These are phyloP conservation scores for Chytridium lagenaria DNA, from an alignment of 371 early-diverging fungal genomes.

Conservation along the genomic window DNA sequence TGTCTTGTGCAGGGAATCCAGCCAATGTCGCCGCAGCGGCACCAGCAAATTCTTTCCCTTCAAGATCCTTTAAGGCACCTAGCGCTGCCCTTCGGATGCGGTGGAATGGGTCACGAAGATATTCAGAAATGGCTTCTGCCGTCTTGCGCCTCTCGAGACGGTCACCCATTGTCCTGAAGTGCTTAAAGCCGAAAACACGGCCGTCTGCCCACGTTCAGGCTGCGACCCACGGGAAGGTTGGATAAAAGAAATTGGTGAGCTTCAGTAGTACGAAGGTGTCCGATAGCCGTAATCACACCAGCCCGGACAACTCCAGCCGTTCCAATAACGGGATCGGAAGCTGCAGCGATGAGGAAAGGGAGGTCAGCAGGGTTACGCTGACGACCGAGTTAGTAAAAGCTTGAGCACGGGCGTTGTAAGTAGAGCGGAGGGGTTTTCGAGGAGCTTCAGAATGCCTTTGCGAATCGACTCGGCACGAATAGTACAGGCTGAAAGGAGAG, in stretches of 20 bases:
- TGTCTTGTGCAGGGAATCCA: constrained; percentile 49
- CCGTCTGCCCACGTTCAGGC: constrained; percentile 43
- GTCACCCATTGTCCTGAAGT: constrained; percentile 53
- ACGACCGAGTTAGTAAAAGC: constrained; percentile 49
- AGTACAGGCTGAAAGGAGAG: constrained; percentile 32
- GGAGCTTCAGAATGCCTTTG: constrained; percentile 44
- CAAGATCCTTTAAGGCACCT: constrained; percentile 40
- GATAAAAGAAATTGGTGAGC: constrained; percentile 52
- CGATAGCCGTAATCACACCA: constrained; percentile 46
- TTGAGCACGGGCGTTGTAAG: constrained; percentile 39
- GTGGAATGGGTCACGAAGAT: constrained; percentile 41
- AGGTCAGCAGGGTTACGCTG: constrained; percentile 57
- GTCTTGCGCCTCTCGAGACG: constrained; percentile 31
- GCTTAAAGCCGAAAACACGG: constrained; percentile 43
- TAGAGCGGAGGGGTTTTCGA: constrained; percentile 33
- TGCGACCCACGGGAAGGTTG: constrained; percentile 46
- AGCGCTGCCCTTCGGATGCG: constrained; percentile 39
- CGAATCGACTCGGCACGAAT: constrained; percentile 52
- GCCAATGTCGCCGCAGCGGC: constrained; percentile 33
- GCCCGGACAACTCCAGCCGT: constrained; percentile 49
- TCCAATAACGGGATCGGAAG: constrained; percentile 39
- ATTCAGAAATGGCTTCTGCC: constrained; percentile 44
- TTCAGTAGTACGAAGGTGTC: constrained; percentile 51
- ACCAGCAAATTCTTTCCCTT: constrained; percentile 29
- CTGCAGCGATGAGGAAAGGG: constrained; percentile 39